Evolutionary conservation across 225 moss, liverwort and hornwort species (phyloP).

Genomic region (Pseudisothecium myosuroides): DNA sequence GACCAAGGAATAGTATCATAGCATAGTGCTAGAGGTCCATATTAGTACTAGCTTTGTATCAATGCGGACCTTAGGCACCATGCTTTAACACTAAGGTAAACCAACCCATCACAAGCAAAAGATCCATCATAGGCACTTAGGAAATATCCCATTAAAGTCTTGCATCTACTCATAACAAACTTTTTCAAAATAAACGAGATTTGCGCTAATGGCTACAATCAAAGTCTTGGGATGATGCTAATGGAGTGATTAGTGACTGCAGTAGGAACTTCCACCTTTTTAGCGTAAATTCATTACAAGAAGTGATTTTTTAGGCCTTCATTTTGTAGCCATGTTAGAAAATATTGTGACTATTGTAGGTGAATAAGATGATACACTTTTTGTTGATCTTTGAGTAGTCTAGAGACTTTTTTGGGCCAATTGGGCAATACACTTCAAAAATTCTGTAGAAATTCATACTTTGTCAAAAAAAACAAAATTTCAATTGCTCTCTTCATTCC

Average conservation of each 20-base stretch:
- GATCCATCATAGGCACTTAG: fast-evolving
- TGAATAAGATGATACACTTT: not conserved
- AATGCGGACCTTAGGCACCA: not conserved
- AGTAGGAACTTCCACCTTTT: not conserved
- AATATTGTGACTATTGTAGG: fast-evolving
- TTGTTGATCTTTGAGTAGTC: not conserved
- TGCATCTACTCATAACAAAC: fast-evolving
- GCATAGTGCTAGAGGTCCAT: fast-evolving
- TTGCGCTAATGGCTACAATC: not conserved
- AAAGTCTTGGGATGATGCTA: too few relatives aligned
- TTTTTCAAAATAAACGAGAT: not conserved
- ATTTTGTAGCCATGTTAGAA: not conserved
- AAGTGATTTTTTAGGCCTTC: not conserved
- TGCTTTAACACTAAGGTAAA: not conserved
- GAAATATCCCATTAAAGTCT: not conserved
- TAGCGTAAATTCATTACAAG: too few relatives aligned
- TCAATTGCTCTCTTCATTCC: too few relatives aligned
- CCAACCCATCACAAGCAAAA: fast-evolving
- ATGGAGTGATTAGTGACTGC: fast-evolving
- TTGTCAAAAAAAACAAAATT: not conserved
- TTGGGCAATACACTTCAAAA: not conserved
- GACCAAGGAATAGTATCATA: not conserved
- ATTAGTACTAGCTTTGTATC: not conserved
- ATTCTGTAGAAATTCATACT: not conserved
- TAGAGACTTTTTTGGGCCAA: not conserved